Evolutionary conservation across 352 stramenopile species (phyloP).

Genomic region (Globisporangium barbulae): DNA sequence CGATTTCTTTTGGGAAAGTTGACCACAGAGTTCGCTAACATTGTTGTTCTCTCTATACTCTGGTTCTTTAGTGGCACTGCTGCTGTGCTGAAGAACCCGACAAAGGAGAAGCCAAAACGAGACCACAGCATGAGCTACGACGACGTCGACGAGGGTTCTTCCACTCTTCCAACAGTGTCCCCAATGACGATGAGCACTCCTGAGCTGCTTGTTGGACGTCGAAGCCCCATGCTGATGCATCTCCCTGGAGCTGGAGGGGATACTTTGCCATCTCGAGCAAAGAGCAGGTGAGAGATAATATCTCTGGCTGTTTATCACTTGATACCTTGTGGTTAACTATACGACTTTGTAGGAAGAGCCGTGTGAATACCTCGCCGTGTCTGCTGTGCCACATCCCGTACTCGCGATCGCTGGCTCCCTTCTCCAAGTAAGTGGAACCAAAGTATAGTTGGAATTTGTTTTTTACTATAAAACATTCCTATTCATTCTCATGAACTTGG

Average conservation of each 20-base stretch:
- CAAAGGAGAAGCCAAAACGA: slow-evolving; percentile 30
- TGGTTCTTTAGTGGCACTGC: slow-evolving; percentile 43
- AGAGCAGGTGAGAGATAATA: slow-evolving; percentile 24
- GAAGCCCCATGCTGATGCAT: slow-evolving; percentile 48
- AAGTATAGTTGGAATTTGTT: neutral
- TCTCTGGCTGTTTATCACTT: neutral
- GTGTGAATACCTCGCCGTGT: slow-evolving; percentile 75
- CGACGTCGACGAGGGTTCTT: slow-evolving; percentile 29
- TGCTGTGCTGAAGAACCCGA: slow-evolving; percentile 73
- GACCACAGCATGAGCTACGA: slow-evolving; percentile 41
- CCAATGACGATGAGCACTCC: slow-evolving; percentile 31
- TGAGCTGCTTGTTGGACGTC: slow-evolving; percentile 37
- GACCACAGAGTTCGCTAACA: neutral
- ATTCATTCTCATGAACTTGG: neutral
- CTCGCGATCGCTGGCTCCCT: slow-evolving; percentile 92
- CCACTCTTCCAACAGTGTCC: slow-evolving; percentile 24
- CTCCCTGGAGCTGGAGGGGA: slow-evolving; percentile 13
- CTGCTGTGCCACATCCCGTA: slow-evolving; percentile 97
- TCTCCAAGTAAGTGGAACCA: slow-evolving; percentile 81
- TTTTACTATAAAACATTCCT: neutral
- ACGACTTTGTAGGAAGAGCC: slow-evolving; percentile 30
- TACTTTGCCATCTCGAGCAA: slow-evolving; percentile 19
- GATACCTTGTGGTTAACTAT: neutral
- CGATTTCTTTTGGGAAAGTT: neutral
- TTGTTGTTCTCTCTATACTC: neutral